Evolutionary conservation across 2,329 filamentous ascomycete species (phyloP), one percentile per base, ranked within the genome.

Genomic region (Colletotrichum falcatum): DNA sequence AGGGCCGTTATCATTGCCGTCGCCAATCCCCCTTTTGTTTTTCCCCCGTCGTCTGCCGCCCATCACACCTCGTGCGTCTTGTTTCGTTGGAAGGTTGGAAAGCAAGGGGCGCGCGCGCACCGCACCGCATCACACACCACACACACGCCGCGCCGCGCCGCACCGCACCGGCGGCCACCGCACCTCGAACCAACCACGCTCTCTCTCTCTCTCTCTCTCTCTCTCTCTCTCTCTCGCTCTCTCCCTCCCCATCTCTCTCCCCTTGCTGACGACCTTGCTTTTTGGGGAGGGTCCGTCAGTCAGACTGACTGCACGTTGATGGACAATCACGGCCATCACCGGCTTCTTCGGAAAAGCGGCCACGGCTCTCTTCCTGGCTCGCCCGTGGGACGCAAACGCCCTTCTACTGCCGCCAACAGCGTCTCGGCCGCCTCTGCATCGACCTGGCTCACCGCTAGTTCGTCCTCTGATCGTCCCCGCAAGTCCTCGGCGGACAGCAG

Each of bases 401-500:
- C 67, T 20, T 48, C 67, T n/a, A 66, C 67, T 26, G 67, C 54
- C 35, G 63, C 67, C 49, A 70, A 66, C 63, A 70, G 67, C 67
- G 37, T 70, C 67, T 70, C 67, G 49, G 67, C 64, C 56, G 28
- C 67, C 39, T 70, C 67, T 59, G 62, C 68, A 30, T 71, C 68
- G 53, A 68, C 68, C 65, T 35, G 58, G 30, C 70, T 73, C 73
- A 72, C 73, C 65, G 70, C 73, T 68, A 72, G 68, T 69, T 73
- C 70, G 20, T 71, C 73, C 11, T 71, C 73, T 7, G 70, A 63
- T n/a, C 65, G 44, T 56, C 63, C 70, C 51, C 69, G 65, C 37
- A 72, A 62, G 64, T 51, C 42, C 18, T 72, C 70, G 20, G 64
- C 33, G 30, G 65, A 58, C 23, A 67, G 56, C 55, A 60, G 9